These are phyloP conservation scores for Carex kokanica DNA, from an alignment of 176 grass and related monocot species.

Conservation along the genomic window DNA sequence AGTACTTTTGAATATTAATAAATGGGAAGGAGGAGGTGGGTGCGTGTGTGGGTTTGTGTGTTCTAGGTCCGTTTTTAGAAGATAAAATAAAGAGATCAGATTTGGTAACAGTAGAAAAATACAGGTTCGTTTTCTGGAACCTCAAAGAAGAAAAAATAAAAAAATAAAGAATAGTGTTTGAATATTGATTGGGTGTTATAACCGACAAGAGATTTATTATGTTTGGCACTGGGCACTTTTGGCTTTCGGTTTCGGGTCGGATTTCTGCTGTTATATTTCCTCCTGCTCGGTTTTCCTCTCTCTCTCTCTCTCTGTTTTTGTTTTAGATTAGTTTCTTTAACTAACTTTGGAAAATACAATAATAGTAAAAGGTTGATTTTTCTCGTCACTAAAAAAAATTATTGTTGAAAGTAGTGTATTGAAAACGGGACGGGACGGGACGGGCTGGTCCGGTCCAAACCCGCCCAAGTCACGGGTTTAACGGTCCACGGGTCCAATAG, in stretches of 20 bases:
- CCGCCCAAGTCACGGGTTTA: too few species aligned
- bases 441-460: too few species aligned
- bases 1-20: neutral
- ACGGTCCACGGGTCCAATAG: too few species aligned
- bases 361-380: too few species aligned
- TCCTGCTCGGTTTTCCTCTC: too few species aligned
- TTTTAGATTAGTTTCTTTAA: too few species aligned
- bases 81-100: neutral
- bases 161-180: too few species aligned
- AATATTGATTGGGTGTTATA: neutral
- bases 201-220: neutral
- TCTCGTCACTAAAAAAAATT: too few species aligned
- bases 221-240: neutral
- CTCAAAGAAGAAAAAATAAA: neutral
- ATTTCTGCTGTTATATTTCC: neutral
- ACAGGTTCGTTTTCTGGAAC: neutral
- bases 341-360: too few species aligned
- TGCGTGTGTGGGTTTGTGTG: neutral
- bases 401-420: too few species aligned
- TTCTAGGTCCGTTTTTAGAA: neutral
- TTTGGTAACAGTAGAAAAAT: neutral
- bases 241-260: neutral
- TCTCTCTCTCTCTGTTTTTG: too few species aligned
- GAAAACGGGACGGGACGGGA: too few species aligned
- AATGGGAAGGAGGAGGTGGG: neutral